Conservation (phyloP, 1,139 yeast species). For the Saccharomyces hybrid region DNA sequence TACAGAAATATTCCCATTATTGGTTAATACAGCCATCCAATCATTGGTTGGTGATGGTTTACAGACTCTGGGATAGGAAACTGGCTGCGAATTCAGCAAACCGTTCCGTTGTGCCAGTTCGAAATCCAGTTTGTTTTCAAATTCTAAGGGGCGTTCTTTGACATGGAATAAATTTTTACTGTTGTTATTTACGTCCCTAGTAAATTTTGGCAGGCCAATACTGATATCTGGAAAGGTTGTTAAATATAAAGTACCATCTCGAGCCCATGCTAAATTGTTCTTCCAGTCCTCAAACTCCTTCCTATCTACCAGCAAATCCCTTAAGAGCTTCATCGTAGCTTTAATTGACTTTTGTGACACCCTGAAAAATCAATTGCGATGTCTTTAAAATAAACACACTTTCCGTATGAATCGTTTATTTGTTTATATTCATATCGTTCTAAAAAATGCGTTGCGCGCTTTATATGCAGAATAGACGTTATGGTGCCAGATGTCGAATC, state of each 20-base stretch:
- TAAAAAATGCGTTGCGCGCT: background rate
- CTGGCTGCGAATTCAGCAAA: slow-evolving; percentile 26
- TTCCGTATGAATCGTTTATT: no score
- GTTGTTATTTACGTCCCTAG: slow-evolving; percentile 12
- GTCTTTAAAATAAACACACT: no score
- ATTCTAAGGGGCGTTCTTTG: slow-evolving; percentile 16
- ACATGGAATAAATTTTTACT: slow-evolving; percentile 24
- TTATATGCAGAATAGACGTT: background rate
- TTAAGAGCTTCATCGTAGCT: slow-evolving; percentile 19
- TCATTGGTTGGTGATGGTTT: slow-evolving; percentile 17
- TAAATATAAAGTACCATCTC: slow-evolving; percentile 26
- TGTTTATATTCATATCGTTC: no score
- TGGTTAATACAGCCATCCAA: slow-evolving; percentile 25
- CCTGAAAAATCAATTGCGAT: background rate
- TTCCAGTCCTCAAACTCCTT: slow-evolving; percentile 26
- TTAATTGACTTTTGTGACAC: background rate
- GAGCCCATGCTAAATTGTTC: slow-evolving; percentile 23
- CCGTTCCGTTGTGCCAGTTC: slow-evolving; percentile 18
- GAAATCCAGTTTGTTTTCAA: slow-evolving; percentile 26
- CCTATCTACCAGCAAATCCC: slow-evolving; percentile 23
- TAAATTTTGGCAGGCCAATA: slow-evolving; percentile 23
- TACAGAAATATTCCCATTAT: slow-evolving; percentile 23
- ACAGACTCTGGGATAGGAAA: slow-evolving; percentile 17
- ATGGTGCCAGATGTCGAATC: background rate
- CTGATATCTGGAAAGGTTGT: slow-evolving; percentile 25